Evolutionary conservation across 495 filamentous ascomycete genomes (phyloP).

Genomic region (Letharia columbiana): DNA sequence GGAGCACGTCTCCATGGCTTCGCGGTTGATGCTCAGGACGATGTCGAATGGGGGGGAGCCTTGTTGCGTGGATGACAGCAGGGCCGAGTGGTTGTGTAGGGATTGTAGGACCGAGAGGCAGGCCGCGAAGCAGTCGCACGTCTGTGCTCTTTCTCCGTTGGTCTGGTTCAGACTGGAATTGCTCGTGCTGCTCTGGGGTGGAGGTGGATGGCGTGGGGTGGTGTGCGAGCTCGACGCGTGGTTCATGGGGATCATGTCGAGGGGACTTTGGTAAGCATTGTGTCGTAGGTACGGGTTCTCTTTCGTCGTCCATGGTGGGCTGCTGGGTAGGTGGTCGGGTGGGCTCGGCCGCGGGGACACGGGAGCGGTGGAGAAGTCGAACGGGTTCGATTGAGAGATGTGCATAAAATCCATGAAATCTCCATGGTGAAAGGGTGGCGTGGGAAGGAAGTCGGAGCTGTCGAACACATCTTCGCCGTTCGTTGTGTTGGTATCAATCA

Average conservation of each 20-base stretch:
- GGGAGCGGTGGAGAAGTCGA: constrained; percentile 10
- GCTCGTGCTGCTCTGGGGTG: neutral
- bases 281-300: constrained; percentile 14
- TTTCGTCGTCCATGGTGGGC: constrained; percentile 15
- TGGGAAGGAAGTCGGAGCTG: constrained; percentile 18
- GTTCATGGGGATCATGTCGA: constrained; percentile 29
- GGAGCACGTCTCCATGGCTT: constrained; percentile 41
- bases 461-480: constrained; percentile 14
- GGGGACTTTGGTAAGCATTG: constrained; percentile 23
- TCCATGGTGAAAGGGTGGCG: constrained; percentile 16
- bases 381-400: constrained; percentile 4
- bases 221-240: constrained; percentile 18
- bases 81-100: constrained; percentile 38
- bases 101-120: constrained; percentile 40
- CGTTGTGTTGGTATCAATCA: neutral
- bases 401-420: constrained; percentile 20
- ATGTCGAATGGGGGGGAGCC: constrained; percentile 35
- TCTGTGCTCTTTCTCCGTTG: neutral
- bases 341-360: constrained; percentile 6
- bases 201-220: constrained; percentile 9
- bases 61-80: constrained; percentile 20
- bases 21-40: constrained; percentile 37
- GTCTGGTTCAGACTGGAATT: neutral
- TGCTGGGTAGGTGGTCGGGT: neutral
- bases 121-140: constrained; percentile 39